phyloP scores from a whole-genome alignment of 2,329 filamentous ascomycete genomes.

The Gaeumannomyces sp. region DNA sequence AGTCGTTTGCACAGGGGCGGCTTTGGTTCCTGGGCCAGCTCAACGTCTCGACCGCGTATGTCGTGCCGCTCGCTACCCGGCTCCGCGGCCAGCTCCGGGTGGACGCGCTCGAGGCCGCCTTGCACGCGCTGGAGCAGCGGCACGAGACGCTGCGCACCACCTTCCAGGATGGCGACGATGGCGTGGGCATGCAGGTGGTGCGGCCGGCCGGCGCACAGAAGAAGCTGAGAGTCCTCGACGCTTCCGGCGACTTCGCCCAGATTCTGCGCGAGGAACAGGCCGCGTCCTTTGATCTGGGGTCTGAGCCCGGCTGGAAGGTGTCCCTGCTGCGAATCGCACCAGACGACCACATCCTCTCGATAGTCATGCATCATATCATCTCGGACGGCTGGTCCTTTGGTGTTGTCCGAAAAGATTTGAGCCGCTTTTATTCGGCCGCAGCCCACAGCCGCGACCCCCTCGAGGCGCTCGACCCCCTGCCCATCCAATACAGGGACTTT shows the following conservation, averaged over 20 bases:
- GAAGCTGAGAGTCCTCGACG: not conserved
- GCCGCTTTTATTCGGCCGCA: not conserved
- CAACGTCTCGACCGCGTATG: not conserved
- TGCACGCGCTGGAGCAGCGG: not conserved
- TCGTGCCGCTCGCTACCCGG: not conserved
- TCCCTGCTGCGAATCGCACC: not conserved
- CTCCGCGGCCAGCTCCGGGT: not conserved
- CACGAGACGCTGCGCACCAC: conserved; percentile 1
- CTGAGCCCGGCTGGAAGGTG: not conserved
- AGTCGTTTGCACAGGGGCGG: not conserved
- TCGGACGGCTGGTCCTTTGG: not conserved
- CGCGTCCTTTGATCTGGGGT: not conserved
- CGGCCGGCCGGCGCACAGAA: not conserved
- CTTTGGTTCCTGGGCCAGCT: not conserved
- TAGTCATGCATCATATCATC: conserved; percentile 2
- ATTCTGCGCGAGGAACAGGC: no score
- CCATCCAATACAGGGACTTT: conserved; percentile 4
- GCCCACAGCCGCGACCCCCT: not conserved
- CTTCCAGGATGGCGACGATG: not conserved
- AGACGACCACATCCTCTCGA: not conserved
- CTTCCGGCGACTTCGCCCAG: no score
- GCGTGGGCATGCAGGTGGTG: not conserved
- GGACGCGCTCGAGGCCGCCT: not conserved
- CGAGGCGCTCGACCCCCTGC: not conserved
- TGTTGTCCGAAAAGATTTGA: not conserved